Evolutionary conservation across 1,139 yeast species (phyloP), one percentile per base, ranked within the genome.

Genomic region (Nakaseomyces delphensis): DNA sequence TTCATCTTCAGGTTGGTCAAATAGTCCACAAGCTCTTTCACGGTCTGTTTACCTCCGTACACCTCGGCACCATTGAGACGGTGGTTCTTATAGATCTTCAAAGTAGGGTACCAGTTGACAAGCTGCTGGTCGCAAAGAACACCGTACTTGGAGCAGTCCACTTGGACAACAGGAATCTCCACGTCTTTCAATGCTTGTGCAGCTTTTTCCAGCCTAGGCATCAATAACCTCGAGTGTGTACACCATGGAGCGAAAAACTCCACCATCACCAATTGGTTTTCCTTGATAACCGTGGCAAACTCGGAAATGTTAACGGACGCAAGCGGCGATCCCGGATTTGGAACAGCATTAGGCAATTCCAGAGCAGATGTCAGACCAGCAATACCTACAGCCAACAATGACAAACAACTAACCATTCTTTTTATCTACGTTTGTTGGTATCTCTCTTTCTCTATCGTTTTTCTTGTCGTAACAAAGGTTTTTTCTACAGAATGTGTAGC

Each of bases 201-300:
- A 40, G 97, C 98, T 55, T 73, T 65, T 51, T 80, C 74, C 59
- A 76, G 85, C 65, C 91, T 89, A 38, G 97, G 97, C 18, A 87
- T 95, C 52, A 93, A 72, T 47, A 77, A 76, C 73, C 91, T 85
- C 70, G 98, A 91, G 70, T 91, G 95, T n/a, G 97, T 96, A 71
- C 97, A 91, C 97, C 97, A 89, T 60, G 98, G 96, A 21, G 97
- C 96, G 64, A 80, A 91, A 70, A 91, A 91, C 70, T 91, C 97
- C 32, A 95, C 91, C 51, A 91, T 71, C 18, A 86, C 91, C 55
- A 89, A 71, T 31, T 89, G 84, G 66, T 86, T 80, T 44, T 73
- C 76, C 36, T 69, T 68, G 50, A 91, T 66, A 63, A 83, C 85
- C 18, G 72, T 9, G 13, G 24, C 40, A 27, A 38, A 38, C 25